Base-by-base conservation (phyloP, 345 rosid species). In the Conringia planisiliqua region DNA sequence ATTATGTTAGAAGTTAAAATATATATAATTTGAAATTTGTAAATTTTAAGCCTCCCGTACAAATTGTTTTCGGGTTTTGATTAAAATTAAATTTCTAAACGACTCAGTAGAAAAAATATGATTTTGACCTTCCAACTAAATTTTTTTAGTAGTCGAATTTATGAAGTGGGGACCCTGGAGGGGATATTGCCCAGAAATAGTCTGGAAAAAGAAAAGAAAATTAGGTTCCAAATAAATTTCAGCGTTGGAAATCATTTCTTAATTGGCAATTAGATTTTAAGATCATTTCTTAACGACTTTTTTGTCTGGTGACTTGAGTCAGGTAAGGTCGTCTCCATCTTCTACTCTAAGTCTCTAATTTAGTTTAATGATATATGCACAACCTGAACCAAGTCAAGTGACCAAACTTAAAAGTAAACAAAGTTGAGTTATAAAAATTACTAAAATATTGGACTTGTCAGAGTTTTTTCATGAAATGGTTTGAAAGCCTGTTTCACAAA, bases 301-400 rank as follows among this genome's bases (percentile, higher is more conserved):
- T 30, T 56, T 30, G 38, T 56, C 61, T 30, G 61, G 39, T 56
- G 62, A 57, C 62, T 16, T 57, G 40, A 40, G 62, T 57, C 40
- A n/a, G 62, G 24, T 57, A n/a, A 72, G 24, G 70, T 72, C 24
- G 60, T 60, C 50, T 70, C 60, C 66, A 58, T 70, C 29, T 29
- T 47, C 32, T 39, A 30, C 43, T 4, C 10, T 52, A 52, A 24
- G 58, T 24, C 58, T 48, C 40, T 10, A 13, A 32, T 30, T 32
- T 14, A 0, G 3, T 36, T 59, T 30, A 16, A 62, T 48, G 42
- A 63, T 14, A 63, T 14, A 54, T 73, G 27, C n/a, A 64, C 12
- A 35, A 50, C 46, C 33, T 36, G 47, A 50, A 56, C 60, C 42
- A 33, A 35, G 60, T 66, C 42, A 33, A 35, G 60, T 66, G 47